phyloP scores from a whole-genome alignment of 495 filamentous ascomycete genomes.

The Physcia stellaris region DNA sequence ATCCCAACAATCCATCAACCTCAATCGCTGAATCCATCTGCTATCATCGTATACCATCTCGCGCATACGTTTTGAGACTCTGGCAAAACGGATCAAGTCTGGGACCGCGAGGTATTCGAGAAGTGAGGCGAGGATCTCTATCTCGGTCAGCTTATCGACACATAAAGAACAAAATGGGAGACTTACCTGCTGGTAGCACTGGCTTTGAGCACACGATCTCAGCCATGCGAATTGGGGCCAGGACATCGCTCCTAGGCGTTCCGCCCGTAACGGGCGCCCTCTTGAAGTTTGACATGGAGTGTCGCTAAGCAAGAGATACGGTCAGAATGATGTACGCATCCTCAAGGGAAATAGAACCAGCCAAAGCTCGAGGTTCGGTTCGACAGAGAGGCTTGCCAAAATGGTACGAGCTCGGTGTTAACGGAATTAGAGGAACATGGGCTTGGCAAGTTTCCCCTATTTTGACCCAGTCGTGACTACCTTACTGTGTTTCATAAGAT shows the following conservation, averaged over 20 bases:
- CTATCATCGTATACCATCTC: constrained; percentile 99
- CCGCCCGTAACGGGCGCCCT: constrained; percentile 37
- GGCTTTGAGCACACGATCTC: constrained; percentile 64
- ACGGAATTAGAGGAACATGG: no score
- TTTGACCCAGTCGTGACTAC: no score
- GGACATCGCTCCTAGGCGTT: constrained; percentile 41
- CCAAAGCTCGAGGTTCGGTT: no score
- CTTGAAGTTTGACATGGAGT: constrained; percentile 55
- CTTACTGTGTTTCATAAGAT: no score
- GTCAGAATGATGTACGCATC: no score
- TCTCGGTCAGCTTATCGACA: no score
- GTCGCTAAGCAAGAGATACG: no score
- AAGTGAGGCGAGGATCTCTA: constrained; percentile 80
- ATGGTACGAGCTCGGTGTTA: no score
- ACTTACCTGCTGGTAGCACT: constrained; percentile 61
- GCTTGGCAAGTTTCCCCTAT: no score
- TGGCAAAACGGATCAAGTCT: constrained; percentile 77
- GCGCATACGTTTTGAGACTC: constrained; percentile 72
- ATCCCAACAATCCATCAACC: constrained; percentile 84
- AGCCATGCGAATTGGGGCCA: constrained; percentile 61
- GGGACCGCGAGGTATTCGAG: constrained; percentile 76
- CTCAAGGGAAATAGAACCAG: no score
- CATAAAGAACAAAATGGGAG: background rate
- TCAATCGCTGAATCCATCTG: constrained; percentile 76
- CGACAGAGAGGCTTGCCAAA: no score